Evolutionary conservation across 2,329 filamentous ascomycete species (phyloP).

Genomic region (Chaetomiaceae sp.): DNA sequence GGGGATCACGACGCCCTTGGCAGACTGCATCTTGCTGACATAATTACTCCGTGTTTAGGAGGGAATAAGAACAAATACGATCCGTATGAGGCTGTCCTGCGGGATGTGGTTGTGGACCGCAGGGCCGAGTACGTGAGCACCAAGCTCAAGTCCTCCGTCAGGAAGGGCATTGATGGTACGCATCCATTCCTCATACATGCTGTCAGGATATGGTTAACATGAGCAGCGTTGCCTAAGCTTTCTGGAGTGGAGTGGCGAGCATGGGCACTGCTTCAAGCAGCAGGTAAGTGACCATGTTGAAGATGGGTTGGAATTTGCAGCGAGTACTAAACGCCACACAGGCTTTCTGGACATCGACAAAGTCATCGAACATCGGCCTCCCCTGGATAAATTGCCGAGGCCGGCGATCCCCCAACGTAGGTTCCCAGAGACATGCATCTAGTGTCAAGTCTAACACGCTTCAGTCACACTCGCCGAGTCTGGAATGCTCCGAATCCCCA

Average conservation of each 20-base stretch:
- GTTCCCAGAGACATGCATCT: neutral
- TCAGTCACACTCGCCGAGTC: neutral
- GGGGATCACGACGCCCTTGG: too few species aligned
- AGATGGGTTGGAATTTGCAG: too few species aligned
- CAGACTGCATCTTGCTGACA: too few species aligned
- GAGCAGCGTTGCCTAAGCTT: neutral
- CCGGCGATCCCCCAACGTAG: neutral
- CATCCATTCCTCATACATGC: too few species aligned
- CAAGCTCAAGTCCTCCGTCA: neutral
- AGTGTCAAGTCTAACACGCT: too few species aligned
- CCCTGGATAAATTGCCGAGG: neutral
- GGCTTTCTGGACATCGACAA: neutral
- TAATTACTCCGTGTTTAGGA: too few species aligned
- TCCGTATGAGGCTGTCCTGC: neutral
- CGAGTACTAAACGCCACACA: too few species aligned
- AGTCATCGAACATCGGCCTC: neutral
- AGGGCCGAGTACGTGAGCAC: neutral
- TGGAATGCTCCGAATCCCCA: neutral
- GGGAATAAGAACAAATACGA: too few species aligned
- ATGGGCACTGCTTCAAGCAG: neutral
- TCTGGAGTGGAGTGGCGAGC: neutral
- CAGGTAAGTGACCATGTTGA: neutral
- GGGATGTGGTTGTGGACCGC: neutral
- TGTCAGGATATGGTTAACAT: too few species aligned
- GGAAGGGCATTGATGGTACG: neutral